Percentiles rank a stretch among this genome's conserved stretches.
Conservation (phyloP, 2,329 filamentous ascomycete species). For the Stagonosporopsis tanaceti region DNA sequence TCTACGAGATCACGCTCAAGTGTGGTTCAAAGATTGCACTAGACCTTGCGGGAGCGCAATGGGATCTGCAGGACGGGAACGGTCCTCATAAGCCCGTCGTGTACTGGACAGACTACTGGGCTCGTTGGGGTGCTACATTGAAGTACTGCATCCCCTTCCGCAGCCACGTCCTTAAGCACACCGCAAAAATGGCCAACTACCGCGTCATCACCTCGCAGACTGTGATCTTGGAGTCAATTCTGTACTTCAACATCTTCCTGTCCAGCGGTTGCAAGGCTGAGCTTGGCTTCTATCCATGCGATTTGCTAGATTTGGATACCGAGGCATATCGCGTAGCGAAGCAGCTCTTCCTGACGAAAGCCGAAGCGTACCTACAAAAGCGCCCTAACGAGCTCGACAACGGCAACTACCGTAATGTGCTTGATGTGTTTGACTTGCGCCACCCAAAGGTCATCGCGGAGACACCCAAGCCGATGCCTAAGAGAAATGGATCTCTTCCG, state of each 20-base stretch:
- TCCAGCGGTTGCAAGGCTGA: constrained; percentile 7
- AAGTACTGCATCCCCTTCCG: constrained; percentile 23
- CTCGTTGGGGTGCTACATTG: constrained; percentile 8
- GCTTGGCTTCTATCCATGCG: constrained; percentile 4
- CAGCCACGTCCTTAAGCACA: constrained; percentile 19
- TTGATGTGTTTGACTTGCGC: constrained; percentile 9
- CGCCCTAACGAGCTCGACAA: constrained; percentile 15
- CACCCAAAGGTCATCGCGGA: constrained; percentile 15
- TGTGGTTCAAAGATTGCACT: constrained; percentile 22
- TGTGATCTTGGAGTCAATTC: constrained; percentile 13
- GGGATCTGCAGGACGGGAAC: constrained; percentile 8
- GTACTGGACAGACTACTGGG: constrained; percentile 20
- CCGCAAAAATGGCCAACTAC: constrained; percentile 14
- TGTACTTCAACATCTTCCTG: constrained; percentile 19
- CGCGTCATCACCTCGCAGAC: constrained; percentile 19
- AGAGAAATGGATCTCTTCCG: constrained; percentile 6
- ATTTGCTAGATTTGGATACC: constrained; percentile 5
- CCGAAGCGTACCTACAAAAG: constrained; percentile 1
- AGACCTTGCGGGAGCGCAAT: constrained; percentile 25
- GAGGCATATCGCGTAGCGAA: not conserved
- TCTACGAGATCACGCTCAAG: constrained; percentile 28
- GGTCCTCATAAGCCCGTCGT: constrained; percentile 12
- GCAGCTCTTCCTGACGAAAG: not conserved
- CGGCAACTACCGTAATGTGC: not conserved
- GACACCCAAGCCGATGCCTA: not conserved